Evolutionary conservation across 257 asterid species (phyloP).

Genomic region (Capsicum baccatum): DNA sequence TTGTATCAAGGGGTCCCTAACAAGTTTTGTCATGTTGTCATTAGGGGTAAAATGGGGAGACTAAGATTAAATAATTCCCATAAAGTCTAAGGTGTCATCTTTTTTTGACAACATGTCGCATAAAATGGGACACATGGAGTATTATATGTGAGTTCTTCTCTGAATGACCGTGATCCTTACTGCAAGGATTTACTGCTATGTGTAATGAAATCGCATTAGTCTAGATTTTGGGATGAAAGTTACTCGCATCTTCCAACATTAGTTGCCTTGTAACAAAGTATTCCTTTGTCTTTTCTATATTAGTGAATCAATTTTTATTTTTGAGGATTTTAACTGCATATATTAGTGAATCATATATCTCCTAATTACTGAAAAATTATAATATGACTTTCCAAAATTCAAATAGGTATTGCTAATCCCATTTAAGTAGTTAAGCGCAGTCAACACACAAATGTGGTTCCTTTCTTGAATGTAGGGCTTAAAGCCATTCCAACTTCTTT

Average conservation of each 20-base stretch:
- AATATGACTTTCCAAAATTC: conserved; percentile 1
- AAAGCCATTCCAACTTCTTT: neutral
- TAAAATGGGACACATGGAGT: neutral
- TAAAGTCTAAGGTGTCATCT: neutral
- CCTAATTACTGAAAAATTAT: neutral
- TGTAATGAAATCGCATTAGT: neutral
- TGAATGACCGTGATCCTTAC: neutral
- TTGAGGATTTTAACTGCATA: too few relatives aligned
- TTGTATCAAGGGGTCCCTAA: neutral
- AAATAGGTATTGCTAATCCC: neutral
- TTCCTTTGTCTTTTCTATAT: neutral
- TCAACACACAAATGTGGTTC: conserved; percentile 4
- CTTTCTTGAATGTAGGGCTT: neutral
- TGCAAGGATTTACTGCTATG: neutral
- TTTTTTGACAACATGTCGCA: neutral
- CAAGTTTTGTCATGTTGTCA: neutral
- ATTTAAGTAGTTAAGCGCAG: neutral
- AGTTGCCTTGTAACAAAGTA: neutral
- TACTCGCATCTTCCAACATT: neutral
- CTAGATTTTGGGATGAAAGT: neutral
- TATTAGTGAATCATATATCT: neutral
- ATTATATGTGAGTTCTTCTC: neutral
- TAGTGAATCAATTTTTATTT: neutral
- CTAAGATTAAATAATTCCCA: neutral
- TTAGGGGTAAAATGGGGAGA: neutral